A percentile compares a stretch with the other conserved stretches of the same genome.
phyloP scores from a whole-genome alignment of 2,329 filamentous ascomycete species.

The Neophaeococcomyces aloes region DNA sequence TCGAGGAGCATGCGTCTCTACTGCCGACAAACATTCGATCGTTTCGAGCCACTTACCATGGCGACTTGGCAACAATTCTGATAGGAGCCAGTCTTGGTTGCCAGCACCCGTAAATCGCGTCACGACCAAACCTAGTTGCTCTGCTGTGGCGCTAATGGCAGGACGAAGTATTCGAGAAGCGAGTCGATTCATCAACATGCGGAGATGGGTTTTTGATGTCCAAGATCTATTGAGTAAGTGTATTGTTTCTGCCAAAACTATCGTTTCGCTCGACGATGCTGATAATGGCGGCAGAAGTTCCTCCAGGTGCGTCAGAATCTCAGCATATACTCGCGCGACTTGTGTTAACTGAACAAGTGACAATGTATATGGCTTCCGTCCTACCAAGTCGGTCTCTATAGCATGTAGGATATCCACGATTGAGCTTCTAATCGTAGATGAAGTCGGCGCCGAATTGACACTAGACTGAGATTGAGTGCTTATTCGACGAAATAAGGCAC shows the following conservation, averaged over 20 bases:
- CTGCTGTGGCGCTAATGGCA: neutral
- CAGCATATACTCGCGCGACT: neutral
- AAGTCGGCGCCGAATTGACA: neutral
- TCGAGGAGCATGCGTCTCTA: neutral
- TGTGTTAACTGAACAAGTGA: neutral
- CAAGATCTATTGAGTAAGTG: neutral
- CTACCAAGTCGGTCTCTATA: neutral
- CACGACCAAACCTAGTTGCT: neutral
- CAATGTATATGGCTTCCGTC: neutral
- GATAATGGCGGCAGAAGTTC: too few relatives aligned
- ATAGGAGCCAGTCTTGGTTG: neutral
- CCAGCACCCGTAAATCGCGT: too few relatives aligned
- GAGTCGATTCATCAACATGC: neutral
- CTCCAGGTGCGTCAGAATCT: neutral
- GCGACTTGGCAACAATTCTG: neutral
- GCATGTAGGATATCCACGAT: neutral
- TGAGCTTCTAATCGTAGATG: neutral
- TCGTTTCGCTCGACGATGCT: too few relatives aligned
- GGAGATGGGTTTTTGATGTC: neutral
- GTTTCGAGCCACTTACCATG: neutral
- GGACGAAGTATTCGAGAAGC: conserved; percentile 1
- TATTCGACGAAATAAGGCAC: conserved; percentile 5
- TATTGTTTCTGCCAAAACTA: neutral
- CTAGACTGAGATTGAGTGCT: neutral
- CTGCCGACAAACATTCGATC: neutral